Conservation (phyloP, 805 yeast genomes). For the Ogataea chonburiensis region DNA sequence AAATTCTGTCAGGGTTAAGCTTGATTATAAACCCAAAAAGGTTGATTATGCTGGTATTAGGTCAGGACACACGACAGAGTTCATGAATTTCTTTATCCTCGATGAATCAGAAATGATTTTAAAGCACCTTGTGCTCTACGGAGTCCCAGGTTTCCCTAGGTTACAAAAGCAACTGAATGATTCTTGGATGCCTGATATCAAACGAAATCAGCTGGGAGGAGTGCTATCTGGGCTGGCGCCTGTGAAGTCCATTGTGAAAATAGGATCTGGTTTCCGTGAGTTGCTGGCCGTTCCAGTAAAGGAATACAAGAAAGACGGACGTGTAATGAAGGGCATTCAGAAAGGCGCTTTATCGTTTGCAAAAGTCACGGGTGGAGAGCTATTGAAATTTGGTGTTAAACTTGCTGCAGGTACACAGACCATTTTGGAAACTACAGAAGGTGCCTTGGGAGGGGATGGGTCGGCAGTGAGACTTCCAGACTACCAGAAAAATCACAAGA, state of each 20-base stretch:
- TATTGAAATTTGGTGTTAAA: conserved; percentile 78
- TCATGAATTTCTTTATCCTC: conserved; percentile 82
- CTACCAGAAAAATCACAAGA: conserved; percentile 7
- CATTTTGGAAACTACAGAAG: conserved; percentile 75
- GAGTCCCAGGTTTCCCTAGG: conserved; percentile 70
- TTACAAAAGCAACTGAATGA: conserved; percentile 55
- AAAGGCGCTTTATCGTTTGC: conserved; percentile 75
- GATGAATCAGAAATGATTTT: conserved; percentile 80
- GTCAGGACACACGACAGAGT: conserved; percentile 83
- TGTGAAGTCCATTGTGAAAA: conserved; percentile 67
- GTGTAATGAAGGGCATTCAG: conserved; percentile 65
- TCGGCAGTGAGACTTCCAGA: conserved; percentile 38
- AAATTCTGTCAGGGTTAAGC: conserved; percentile 55
- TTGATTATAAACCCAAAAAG: conserved; percentile 91
- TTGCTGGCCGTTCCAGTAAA: conserved; percentile 69
- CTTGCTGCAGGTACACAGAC: conserved; percentile 87
- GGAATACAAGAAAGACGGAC: conserved; percentile 73
- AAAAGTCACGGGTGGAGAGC: conserved; percentile 74
- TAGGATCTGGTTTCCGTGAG: conserved; percentile 77
- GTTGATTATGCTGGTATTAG: conserved; percentile 80
- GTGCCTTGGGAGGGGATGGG: conserved; percentile 73
- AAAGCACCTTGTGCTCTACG: conserved; percentile 63
- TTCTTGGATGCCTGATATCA: conserved; percentile 88
- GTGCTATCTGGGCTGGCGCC: conserved; percentile 85
- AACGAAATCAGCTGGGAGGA: conserved; percentile 74